Base-by-base conservation (phyloP, 108 stramenopile species). In the Aurantiochytrium sp. region DNA sequence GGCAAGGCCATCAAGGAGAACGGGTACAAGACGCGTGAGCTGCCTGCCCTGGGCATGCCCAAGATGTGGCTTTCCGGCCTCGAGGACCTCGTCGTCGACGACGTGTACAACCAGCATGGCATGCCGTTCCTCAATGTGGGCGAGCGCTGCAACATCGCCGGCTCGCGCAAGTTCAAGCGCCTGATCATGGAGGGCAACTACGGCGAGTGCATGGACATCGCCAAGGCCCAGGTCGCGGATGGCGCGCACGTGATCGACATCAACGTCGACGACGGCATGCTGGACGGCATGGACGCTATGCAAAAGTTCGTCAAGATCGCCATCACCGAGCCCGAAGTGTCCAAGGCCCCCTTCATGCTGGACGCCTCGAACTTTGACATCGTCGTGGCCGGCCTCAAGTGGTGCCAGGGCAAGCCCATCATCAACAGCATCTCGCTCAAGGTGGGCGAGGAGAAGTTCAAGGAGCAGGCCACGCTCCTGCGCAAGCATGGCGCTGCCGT, bases 271-370 rank as follows among this genome's bases (percentile, higher is more conserved):
- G 98, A 99, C 89, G 98, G 98, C 87, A 94, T 99, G 91, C 89
- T 99, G 89, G 98, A 99, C 89, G 98, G 98, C 30, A 85, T 98
- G 54, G 96, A 96, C 27, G 97, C 97, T 10, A 99, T 99, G 98
- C 96, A 97, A 88, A 97, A 97, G 95, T 99, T 99, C 95, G 96
- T 98, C 42, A 97, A 97, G 94, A 98, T 99, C 89, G 97, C 97
- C 50, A 95, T 97, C 37, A 98, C 97, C 22, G 98, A 99, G 91
- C 97, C 97, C 24, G 98, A 99, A 81, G 91, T 98, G 41, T 88
- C 95, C 52, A 97, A 97, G 94, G 97, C 96, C 34, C 98, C 98
- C 4, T 97, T 99, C 93, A 98, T 99, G 98, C 89, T 99, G 87
- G 98, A 99, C 90, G 96, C 97, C 2, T 98, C 97, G 68, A 99